Conservation (phyloP, 2,329 filamentous ascomycete genomes). For the Pseudocercospora musae region DNA sequence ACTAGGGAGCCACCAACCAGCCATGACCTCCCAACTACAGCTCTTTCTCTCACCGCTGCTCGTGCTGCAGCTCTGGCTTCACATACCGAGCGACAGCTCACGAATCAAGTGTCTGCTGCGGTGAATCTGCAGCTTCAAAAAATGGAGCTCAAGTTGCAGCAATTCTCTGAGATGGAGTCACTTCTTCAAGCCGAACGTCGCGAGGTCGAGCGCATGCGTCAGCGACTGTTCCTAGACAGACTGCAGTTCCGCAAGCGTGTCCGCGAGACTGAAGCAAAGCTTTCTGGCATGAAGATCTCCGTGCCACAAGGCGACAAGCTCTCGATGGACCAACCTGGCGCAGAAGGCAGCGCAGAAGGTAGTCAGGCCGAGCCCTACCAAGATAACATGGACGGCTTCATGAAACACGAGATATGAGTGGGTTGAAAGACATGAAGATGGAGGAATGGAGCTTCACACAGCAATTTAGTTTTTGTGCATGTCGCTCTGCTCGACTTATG, state of each 20-base stretch:
- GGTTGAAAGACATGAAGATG: not conserved
- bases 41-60: conserved; percentile 80
- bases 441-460: not conserved
- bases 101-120: conserved; percentile 82
- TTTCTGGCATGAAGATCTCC: conserved; percentile 28
- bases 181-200: conserved; percentile 87
- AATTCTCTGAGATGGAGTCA: conserved; percentile 94
- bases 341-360: conserved; percentile 3
- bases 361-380: conserved; percentile 6
- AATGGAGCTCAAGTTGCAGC: conserved; percentile 89
- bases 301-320: conserved; percentile 25
- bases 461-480: not conserved
- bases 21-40: conserved; percentile 62
- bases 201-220: conserved; percentile 85
- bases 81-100: conserved; percentile 96
- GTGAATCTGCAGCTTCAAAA: conserved; percentile 95
- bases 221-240: conserved; percentile 90
- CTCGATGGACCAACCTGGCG: conserved; percentile 16
- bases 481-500: not conserved
- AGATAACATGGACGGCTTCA: conserved; percentile 2
- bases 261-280: conserved; percentile 69
- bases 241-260: conserved; percentile 86
- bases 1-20: conserved; percentile 45
- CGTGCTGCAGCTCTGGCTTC: conserved; percentile 85
- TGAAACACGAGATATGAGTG: conserved; percentile 1